phyloP scores from a whole-genome alignment of 140 eudicot genomes.

The Eryngium alpinum region DNA sequence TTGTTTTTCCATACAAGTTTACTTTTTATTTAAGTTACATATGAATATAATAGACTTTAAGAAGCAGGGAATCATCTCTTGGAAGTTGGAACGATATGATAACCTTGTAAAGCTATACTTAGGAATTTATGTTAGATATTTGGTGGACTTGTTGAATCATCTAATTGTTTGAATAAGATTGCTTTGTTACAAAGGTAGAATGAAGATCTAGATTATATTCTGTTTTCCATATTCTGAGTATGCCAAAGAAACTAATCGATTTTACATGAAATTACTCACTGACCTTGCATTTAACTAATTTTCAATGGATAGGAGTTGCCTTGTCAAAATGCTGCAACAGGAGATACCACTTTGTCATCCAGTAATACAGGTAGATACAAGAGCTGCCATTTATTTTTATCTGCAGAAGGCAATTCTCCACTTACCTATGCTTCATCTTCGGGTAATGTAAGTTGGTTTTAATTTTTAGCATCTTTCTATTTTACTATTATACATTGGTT shows the following conservation, averaged over 20 bases:
- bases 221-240: background rate
- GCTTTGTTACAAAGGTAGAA: background rate
- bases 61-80: background rate
- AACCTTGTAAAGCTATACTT: background rate
- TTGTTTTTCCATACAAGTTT: too few relatives aligned
- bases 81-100: background rate
- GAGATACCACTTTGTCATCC: constrained; percentile 14
- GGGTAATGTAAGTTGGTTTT: constrained; percentile 37
- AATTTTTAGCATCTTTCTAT: background rate
- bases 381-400: constrained; percentile 43
- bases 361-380: constrained; percentile 27
- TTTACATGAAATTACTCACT: background rate
- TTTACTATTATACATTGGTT: background rate
- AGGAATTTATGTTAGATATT: background rate
- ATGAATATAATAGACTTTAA: background rate
- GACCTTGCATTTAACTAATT: background rate
- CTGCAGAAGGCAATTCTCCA: constrained; percentile 40
- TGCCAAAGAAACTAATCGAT: background rate
- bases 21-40: too few relatives aligned
- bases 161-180: background rate
- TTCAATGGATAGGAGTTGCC: constrained; percentile 23
- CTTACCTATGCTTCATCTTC: constrained; percentile 31
- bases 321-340: constrained; percentile 18
- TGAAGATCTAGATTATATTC: background rate
- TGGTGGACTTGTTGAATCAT: background rate